These are phyloP conservation scores for Metarhizium guizhouense DNA, from an alignment of 2,329 filamentous ascomycete species.

Conservation along the genomic window DNA sequence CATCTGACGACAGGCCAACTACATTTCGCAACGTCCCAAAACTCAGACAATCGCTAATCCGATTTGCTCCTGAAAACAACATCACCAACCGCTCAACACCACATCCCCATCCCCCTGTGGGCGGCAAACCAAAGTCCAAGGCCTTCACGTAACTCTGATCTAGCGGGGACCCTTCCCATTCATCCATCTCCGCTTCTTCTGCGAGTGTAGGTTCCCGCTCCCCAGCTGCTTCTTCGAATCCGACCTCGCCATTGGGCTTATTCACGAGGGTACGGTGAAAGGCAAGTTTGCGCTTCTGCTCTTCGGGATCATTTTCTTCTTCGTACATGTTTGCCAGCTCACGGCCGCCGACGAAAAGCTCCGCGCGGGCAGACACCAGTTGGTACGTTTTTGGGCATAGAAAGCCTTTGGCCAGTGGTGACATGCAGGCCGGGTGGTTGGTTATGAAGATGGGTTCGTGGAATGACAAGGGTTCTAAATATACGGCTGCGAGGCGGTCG, in stretches of 20 bases:
- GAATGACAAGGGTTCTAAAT: conserved; percentile 69
- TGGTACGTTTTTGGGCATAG: conserved; percentile 59
- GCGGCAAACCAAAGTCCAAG: conserved; percentile 83
- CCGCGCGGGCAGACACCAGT: conserved; percentile 68
- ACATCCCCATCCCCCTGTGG: conserved; percentile 94
- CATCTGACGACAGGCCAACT: conserved; percentile 37
- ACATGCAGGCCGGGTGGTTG: conserved; percentile 83
- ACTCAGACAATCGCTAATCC: conserved; percentile 77
- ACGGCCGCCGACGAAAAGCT: conserved; percentile 70
- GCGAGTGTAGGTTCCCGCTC: conserved; percentile 25
- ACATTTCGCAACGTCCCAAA: conserved; percentile 79
- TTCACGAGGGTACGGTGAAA: conserved; percentile 35
- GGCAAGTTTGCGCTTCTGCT: conserved; percentile 75
- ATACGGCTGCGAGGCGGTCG: conserved; percentile 66
- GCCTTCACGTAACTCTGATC: conserved; percentile 81
- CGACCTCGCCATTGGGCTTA: conserved; percentile 22
- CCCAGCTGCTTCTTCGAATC: conserved; percentile 13
- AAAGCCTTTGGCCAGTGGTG: conserved; percentile 85
- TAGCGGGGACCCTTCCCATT: conserved; percentile 35
- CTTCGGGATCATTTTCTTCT: conserved; percentile 88
- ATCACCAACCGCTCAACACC: conserved; percentile 87
- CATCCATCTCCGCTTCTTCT: conserved; percentile 25
- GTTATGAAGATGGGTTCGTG: conserved; percentile 71
- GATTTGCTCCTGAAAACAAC: conserved; percentile 70
- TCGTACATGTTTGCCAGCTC: conserved; percentile 97